Conservation (phyloP, 495 filamentous ascomycete species). For the Thozetella sp. region DNA sequence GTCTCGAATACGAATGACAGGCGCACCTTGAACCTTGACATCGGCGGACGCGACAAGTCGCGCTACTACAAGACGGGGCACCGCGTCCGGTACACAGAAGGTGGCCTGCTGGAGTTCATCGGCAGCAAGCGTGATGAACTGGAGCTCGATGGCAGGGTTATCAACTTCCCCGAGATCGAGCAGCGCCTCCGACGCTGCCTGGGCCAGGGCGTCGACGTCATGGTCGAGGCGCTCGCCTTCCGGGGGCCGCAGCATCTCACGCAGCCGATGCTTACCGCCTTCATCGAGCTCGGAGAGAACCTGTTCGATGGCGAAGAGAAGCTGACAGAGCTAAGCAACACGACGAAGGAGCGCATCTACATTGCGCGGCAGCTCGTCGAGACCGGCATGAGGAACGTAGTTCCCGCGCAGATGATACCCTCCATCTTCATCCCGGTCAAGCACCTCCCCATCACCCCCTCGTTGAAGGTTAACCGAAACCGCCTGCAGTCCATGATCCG, state of each 20-base stretch:
- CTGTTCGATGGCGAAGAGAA: conserved; percentile 29
- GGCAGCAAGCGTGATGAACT: conserved; percentile 27
- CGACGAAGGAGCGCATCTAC: conserved; percentile 35
- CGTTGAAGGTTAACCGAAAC: conserved; percentile 39
- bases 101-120: conserved; percentile 45
- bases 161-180: conserved; percentile 41
- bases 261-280: conserved; percentile 34
- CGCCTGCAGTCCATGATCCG: conserved; percentile 40
- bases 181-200: conserved; percentile 42
- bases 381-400: conserved; percentile 28
- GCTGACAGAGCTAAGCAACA: conserved; percentile 25
- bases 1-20: conserved; percentile 5
- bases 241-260: conserved; percentile 30
- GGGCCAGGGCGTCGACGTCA: conserved; percentile 42
- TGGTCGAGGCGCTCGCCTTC: conserved; percentile 45
- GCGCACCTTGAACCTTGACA: conserved; percentile 6
- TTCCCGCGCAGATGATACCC: conserved; percentile 35
- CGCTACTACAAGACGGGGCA: conserved; percentile 44
- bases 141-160: conserved; percentile 25
- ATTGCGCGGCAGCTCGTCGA: conserved; percentile 39
- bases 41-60: conserved; percentile 9
- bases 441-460: conserved; percentile 40
- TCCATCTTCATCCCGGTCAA: conserved; percentile 43
- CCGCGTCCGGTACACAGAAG: conserved; percentile 41
- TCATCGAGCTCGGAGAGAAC: conserved; percentile 45